Evolutionary conservation across 441 rosid species (phyloP), one percentile per base, ranked within the genome.

Genomic region (Metrosideros polymorpha): DNA sequence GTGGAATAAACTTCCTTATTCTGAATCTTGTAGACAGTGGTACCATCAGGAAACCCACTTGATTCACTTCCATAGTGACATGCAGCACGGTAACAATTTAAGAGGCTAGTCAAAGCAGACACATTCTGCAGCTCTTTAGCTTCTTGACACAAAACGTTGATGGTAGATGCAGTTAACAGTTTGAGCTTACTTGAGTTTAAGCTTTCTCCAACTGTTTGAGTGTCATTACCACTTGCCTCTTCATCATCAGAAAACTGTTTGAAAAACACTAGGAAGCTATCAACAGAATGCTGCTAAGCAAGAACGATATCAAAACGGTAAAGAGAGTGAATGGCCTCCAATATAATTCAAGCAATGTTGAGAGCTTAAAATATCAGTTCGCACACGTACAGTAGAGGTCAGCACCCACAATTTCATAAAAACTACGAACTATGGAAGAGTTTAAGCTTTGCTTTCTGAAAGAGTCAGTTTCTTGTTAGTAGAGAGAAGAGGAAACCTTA

Each of bases 61-160:
- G 95, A 86, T 89, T 95, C 95, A 29, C 92, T 89, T 43, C 97
- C 94, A 88, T 90, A 95, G 86, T 91, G 95, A 89, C 99, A 95
- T 56, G 96, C 98, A 87, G 98, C 94, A 88, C 95, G 93, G 90
- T 94, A 97, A 85, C 93, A 94, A 89, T 96, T 97, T 86, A 95
- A 82, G 79, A 96, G 85, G 86, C 92, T 91, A 82, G 83, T 85
- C 83, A 97, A 87, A 83, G 98, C 96, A 85, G 94, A 89, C 66
- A 92, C 87, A 87, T 90, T 91, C 52, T 91, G 92, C 85, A 93
- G 89, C 91, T 94, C 92, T 47, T 77, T 88, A 85, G 94, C 93
- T 86, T 89, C 89, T 87, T 89, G 92, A 89, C 90, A 92, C 90
- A 91, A 89, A 57, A 87, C 87, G 84, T 90, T 91, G 86, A 96